Evolutionary conservation across 2,329 filamentous ascomycete species (phyloP), one percentile per base, ranked within the genome.

Genomic region (Dothidotthia symphoricarpi): DNA sequence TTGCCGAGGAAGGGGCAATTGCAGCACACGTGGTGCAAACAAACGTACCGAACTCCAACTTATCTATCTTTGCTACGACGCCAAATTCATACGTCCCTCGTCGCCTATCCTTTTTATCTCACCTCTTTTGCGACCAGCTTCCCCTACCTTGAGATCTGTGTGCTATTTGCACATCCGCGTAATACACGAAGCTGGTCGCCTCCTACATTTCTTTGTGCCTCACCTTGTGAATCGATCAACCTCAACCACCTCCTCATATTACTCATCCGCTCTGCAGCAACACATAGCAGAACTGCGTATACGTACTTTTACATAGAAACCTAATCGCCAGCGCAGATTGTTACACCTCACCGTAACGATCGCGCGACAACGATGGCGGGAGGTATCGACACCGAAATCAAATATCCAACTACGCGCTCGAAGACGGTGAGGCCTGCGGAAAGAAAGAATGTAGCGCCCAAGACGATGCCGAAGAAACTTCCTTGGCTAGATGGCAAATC

Each of bases 401-500:
- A 15, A n/a, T 39, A 25, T 14, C 16, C 28, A 19, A 19, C 16
- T 14, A 26, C 12, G 3, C 33, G 13, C 15, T 19, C 39, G 13
- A 49, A 29, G 14, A 19, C 16, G 22, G 26, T 15, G 13, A 6
- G 15, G 2, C 12, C 33, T 3, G 16, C 31, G 31, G 32, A 39
- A 7, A 31, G 12, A 29, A 49, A 28, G 13, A 58, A 44, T 34
- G 27, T 49, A 29, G 16, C 42, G 12, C 41, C 43, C 10, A 43
- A 43, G 4, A 44, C 34, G 14, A 49, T 43, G 4, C 19, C 35
- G 1, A 61, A 47, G 15, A 55, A 35, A 31, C 53, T 64, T 14
- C 62, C 61, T 12, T 66, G 62, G 62, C 49, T 66, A 6, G 57
- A 61, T 29, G 48, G 46, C 12, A 60, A 51, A 10, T 29, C 26